Evolutionary conservation across 441 rosid species (phyloP).

Genomic region (Daphne laureola): DNA sequence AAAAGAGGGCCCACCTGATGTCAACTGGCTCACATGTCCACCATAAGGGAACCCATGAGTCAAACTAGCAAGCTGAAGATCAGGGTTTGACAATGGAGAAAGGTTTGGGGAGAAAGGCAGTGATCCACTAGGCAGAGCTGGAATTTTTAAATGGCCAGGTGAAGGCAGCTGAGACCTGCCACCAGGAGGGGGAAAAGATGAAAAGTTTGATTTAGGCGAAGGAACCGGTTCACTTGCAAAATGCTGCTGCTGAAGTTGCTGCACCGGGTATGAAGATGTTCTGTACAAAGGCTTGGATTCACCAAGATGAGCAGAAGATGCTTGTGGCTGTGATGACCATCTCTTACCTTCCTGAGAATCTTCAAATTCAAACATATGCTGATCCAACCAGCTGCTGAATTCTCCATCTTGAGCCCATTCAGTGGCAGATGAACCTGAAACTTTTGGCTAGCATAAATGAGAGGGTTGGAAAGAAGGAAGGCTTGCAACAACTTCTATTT

Average conservation of each 20-base stretch:
- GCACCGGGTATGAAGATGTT: slow-evolving; percentile 79
- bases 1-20: slow-evolving; percentile 51
- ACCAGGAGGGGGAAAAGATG: slow-evolving; percentile 78
- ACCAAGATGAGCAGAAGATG: slow-evolving; percentile 35
- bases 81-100: slow-evolving; percentile 52
- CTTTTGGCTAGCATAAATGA: background rate
- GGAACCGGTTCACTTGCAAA: slow-evolving; percentile 61
- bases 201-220: slow-evolving; percentile 56
- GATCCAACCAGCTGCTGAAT: slow-evolving; percentile 63
- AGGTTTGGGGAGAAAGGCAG: slow-evolving; percentile 47
- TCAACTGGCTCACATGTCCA: slow-evolving; percentile 48
- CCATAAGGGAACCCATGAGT: slow-evolving; percentile 48
- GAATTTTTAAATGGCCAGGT: slow-evolving; percentile 39
- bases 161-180: slow-evolving; percentile 48
- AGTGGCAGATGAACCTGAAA: slow-evolving; percentile 79
- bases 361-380: slow-evolving; percentile 46
- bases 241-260: slow-evolving; percentile 59
- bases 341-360: slow-evolving; percentile 51
- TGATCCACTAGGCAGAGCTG: slow-evolving; percentile 42
- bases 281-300: slow-evolving; percentile 68
- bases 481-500: no score
- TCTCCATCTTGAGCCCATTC: slow-evolving; percentile 90
- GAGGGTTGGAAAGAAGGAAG: no score
- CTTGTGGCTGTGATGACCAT: slow-evolving; percentile 74
- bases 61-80: slow-evolving; percentile 47